A percentile compares a stretch with the other conserved stretches of the same genome.
These are phyloP conservation scores for Neurospora intermedia DNA, from an alignment of 495 filamentous ascomycete genomes.

Conservation along the genomic window DNA sequence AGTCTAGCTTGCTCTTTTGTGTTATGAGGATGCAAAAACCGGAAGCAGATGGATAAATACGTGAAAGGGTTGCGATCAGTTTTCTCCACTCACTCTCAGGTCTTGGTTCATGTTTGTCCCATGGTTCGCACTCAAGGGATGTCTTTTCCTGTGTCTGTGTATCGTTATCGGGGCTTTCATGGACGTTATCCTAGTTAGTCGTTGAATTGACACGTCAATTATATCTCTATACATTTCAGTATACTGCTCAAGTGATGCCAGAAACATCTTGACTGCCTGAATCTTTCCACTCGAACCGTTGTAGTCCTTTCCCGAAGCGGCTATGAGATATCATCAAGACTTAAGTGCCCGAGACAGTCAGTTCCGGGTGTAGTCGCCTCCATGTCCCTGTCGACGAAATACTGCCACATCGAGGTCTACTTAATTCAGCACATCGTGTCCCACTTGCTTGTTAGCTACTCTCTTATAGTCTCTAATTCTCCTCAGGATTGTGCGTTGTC, in stretches of 20 bases:
- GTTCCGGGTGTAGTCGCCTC: not conserved
- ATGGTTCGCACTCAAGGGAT: not conserved
- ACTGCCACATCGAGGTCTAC: not conserved
- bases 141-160: not conserved
- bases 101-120: not conserved
- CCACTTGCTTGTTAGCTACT: not conserved
- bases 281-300: not conserved
- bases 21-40: not conserved
- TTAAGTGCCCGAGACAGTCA: not conserved
- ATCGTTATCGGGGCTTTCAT: not conserved
- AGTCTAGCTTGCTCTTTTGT: not conserved
- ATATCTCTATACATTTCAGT: not conserved
- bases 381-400: not conserved
- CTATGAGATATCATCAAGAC: not conserved
- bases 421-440: not conserved
- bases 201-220: not conserved
- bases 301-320: not conserved
- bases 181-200: not conserved
- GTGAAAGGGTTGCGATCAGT: not conserved
- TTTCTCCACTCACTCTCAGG: not conserved
- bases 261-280: not conserved
- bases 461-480: too few relatives aligned
- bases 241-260: not conserved
- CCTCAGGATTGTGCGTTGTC: too few relatives aligned
- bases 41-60: not conserved